Percentiles rank a stretch among this genome's conserved stretches.
Conservation (phyloP, 2,329 filamentous ascomycete genomes). For the Elsinoe perseae region DNA sequence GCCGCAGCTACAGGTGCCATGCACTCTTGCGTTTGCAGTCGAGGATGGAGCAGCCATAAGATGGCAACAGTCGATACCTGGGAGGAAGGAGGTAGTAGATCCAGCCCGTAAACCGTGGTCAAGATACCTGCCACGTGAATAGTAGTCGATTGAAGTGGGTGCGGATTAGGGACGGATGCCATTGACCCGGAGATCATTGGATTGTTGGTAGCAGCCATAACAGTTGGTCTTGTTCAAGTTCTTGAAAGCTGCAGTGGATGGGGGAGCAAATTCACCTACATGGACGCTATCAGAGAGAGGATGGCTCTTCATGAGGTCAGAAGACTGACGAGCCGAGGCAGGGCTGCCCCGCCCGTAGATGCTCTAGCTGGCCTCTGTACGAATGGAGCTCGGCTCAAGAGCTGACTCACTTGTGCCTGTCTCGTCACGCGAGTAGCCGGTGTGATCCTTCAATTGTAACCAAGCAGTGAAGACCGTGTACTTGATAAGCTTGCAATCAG, state of each 20-base stretch:
- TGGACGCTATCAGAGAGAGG: neutral
- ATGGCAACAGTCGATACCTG: constrained; percentile 55
- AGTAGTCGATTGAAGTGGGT: constrained; percentile 53
- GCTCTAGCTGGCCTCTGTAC: no score
- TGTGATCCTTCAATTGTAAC: no score
- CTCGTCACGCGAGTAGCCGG: no score
- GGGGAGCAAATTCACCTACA: neutral
- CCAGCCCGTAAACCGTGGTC: constrained; percentile 71
- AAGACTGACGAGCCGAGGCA: neutral
- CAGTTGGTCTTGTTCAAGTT: neutral
- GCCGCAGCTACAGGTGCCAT: constrained; percentile 71
- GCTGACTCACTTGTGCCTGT: no score
- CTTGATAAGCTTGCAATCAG: no score
- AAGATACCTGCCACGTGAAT: constrained; percentile 70
- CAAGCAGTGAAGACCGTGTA: no score
- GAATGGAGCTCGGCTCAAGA: no score
- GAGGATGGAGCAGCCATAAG: constrained; percentile 86
- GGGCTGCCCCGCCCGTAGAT: neutral
- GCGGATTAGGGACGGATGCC: constrained; percentile 3
- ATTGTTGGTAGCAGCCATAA: constrained; percentile 12
- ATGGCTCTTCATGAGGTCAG: neutral
- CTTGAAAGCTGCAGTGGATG: neutral
- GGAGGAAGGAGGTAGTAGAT: constrained; percentile 52
- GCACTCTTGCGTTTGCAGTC: constrained; percentile 58
- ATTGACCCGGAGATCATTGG: constrained; percentile 13